phyloP scores from a whole-genome alignment of 2,329 filamentous ascomycete species.

The Podosphaera xanthii region DNA sequence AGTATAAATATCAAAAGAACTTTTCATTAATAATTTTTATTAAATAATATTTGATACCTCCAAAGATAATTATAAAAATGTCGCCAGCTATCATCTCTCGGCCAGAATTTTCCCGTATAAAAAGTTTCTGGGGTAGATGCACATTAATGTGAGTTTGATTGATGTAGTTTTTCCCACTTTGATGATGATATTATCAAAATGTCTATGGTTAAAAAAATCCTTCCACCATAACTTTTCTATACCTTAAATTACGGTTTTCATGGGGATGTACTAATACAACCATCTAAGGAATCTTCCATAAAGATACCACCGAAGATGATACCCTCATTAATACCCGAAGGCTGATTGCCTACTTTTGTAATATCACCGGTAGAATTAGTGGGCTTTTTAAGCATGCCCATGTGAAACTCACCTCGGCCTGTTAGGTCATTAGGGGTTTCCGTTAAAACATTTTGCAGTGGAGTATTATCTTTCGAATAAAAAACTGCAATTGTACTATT shows the following conservation, averaged over 20 bases:
- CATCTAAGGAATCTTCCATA: slow-evolving; percentile 23
- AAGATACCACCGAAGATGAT: slow-evolving; percentile 30
- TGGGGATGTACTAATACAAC: slow-evolving; percentile 16
- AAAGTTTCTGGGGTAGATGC: too few relatives aligned
- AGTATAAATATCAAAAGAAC: too few relatives aligned
- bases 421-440: slow-evolving; percentile 26
- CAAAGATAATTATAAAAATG: too few relatives aligned
- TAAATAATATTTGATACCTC: too few relatives aligned
- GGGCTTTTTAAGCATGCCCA: slow-evolving; percentile 39
- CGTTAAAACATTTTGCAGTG: slow-evolving; percentile 25
- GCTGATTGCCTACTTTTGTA: slow-evolving; percentile 25
- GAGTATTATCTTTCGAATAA: slow-evolving; percentile 26
- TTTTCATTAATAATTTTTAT: too few relatives aligned
- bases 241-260: not conserved
- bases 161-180: too few relatives aligned
- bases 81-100: too few relatives aligned
- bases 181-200: too few relatives aligned
- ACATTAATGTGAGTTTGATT: too few relatives aligned
- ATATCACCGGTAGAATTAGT: slow-evolving; percentile 22
- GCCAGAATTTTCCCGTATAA: too few relatives aligned
- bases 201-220: too few relatives aligned
- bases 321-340: slow-evolving; percentile 26
- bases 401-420: slow-evolving; percentile 37
- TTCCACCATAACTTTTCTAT: not conserved
- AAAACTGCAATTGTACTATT: slow-evolving; percentile 30